Percentiles rank a stretch among this genome's conserved stretches.
phyloP scores from a whole-genome alignment of 495 filamentous ascomycete species.

The Aspergillus nidulans region DNA sequence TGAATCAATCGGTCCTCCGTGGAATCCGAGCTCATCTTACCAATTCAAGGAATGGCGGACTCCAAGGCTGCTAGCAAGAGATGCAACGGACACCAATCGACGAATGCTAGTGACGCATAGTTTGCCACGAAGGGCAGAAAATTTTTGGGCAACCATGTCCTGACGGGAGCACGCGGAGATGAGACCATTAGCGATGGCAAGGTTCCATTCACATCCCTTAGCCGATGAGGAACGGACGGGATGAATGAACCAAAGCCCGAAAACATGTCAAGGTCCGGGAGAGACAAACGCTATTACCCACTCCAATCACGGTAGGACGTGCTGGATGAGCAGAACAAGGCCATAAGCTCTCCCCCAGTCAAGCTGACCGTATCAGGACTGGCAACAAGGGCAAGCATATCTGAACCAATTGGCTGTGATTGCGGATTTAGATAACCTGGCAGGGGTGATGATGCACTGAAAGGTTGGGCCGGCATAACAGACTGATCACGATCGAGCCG shows the following conservation, averaged over 20 bases:
- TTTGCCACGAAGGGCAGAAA: conserved; percentile 23
- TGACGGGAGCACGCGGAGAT: conserved; percentile 24
- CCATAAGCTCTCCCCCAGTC: conserved; percentile 9
- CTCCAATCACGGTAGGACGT: conserved; percentile 13
- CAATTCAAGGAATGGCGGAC: conserved; percentile 17
- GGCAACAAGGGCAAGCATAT: conserved; percentile 14
- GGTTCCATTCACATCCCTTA: conserved; percentile 14
- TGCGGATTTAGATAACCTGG: conserved; percentile 14
- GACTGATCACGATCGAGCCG: conserved; percentile 14
- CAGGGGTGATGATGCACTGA: conserved; percentile 15
- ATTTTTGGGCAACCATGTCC: conserved; percentile 14
- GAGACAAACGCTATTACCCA: conserved; percentile 25
- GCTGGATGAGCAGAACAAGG: conserved; percentile 7
- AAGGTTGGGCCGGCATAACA: conserved; percentile 17
- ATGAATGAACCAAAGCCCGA: background rate
- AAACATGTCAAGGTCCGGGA: conserved; percentile 10
- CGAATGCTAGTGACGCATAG: conserved; percentile 28
- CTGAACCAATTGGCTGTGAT: conserved; percentile 23
- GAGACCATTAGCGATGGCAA: conserved; percentile 21
- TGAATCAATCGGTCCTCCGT: conserved; percentile 35
- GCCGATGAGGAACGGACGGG: conserved; percentile 10
- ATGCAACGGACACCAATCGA: conserved; percentile 33
- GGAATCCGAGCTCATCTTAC: conserved; percentile 22
- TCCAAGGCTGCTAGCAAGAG: conserved; percentile 13
- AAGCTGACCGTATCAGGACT: conserved; percentile 15